Conservation (phyloP, 768 basidiomycete species). For the Lactarius pseudohatsudake region DNA sequence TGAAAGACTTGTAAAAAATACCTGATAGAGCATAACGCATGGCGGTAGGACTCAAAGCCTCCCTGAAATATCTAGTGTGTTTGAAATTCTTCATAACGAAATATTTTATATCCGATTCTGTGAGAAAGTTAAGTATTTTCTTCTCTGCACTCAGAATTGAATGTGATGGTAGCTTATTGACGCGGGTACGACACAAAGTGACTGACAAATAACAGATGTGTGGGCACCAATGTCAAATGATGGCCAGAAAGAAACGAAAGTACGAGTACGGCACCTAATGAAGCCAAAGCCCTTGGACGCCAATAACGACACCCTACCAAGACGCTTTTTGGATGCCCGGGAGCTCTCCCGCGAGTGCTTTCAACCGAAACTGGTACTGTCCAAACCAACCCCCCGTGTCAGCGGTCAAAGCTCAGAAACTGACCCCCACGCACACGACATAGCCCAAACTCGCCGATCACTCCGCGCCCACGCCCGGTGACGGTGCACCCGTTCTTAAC, state of each 20-base stretch:
- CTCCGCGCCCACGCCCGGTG: slow-evolving; percentile 82
- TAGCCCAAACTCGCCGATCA: slow-evolving; percentile 86
- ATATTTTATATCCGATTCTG: not conserved
- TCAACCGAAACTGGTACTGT: slow-evolving; percentile 83
- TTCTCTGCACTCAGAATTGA: not conserved
- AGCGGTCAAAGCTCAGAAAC: not conserved
- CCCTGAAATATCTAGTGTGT: no score
- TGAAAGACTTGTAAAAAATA: no score
- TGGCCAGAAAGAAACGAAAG: not conserved
- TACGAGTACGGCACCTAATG: not conserved
- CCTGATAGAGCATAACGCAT: no score
- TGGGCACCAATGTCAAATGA: not conserved
- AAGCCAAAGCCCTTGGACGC: not conserved
- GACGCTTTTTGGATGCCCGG: slow-evolving; percentile 84
- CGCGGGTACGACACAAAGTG: not conserved
- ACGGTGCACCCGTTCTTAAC: slow-evolving; percentile 89
- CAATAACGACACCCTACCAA: slow-evolving; percentile 55
- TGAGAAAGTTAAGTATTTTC: not conserved
- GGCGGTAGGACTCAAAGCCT: no score
- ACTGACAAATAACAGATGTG: not conserved
- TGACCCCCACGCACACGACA: slow-evolving; percentile 54
- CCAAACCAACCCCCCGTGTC: not conserved
- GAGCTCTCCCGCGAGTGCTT: slow-evolving; percentile 64
- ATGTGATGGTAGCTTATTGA: not conserved
- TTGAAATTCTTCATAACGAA: no score